Base-by-base conservation (phyloP, 2,329 filamentous ascomycete genomes). In the Xylariaceae sp. region DNA sequence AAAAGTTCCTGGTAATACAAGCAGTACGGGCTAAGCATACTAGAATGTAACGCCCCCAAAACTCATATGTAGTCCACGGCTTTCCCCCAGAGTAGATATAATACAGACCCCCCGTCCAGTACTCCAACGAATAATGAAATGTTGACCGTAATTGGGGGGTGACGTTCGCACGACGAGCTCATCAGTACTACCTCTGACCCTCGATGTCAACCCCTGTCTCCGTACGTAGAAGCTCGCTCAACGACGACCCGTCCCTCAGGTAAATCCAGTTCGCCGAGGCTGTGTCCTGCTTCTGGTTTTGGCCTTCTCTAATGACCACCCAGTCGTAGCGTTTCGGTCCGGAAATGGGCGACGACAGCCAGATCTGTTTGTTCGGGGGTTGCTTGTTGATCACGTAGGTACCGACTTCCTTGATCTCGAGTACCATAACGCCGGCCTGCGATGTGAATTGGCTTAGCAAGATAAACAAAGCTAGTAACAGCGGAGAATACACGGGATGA, bases 331-430 rank as follows among this genome's bases (percentile, higher is more conserved):
- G 86, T 74, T 96, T 96, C 13, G 94, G 94, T 0, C 94, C 94
- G 5, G 89, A 92, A 50, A 90, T 77, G 3, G 94, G 94, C 41
- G 90, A 95, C 36, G 89, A 94, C 43, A 97, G 83, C 94, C 94
- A 99, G 68, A 99, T 96, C 70, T 88, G 94, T 77, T 91, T 94
- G 78, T 96, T 97, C 18, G 92, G 91, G 0, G 94, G 94, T 72
- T 99, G 94, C 73, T 99, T 99, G 81, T 99, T 99, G 74, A 99
- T 81, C 56, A 99, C 89, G 69, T 95, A 99, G 29, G 84, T 92
- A 58, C 92, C 91, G 47, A 83, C 76, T 12, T 79, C 75, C 1
- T 84, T 82, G 63, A 89, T 83, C 6, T 75, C 78, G 65, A 97
- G 78, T 59, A 85, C 91, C 63, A 97, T 79, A 52, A 97, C 91